Conservation (phyloP, 164 flowering plant genomes). For the Amborella trichopoda region DNA sequence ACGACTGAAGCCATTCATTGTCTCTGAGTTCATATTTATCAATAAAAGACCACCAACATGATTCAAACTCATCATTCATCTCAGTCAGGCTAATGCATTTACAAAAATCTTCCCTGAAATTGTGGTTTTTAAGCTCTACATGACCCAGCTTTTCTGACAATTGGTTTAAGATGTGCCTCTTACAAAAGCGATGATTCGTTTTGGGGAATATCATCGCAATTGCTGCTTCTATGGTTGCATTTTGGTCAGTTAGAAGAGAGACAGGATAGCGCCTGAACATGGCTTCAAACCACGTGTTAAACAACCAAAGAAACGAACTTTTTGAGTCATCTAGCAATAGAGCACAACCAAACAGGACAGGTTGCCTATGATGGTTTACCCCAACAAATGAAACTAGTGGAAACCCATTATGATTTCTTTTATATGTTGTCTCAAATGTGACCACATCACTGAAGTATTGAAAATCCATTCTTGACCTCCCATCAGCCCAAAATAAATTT, state of each 20-base stretch:
- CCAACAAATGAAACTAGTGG: background rate
- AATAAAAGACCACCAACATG: constrained; percentile 4
- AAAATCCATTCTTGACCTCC: background rate
- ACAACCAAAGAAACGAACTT: background rate
- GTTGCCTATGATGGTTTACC: constrained; percentile 1
- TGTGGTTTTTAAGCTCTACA: background rate
- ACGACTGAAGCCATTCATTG: constrained; percentile 1
- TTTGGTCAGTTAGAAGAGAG: background rate
- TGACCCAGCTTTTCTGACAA: background rate
- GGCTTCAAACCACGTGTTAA: constrained; percentile 2
- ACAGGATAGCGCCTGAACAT: constrained; percentile 1
- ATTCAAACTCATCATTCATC: background rate
- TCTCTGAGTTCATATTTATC: constrained; percentile 3
- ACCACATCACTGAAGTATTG: constrained; percentile 2
- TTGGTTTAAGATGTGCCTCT: background rate
- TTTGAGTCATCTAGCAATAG: background rate
- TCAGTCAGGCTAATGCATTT: constrained; percentile 1
- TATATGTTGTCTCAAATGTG: background rate
- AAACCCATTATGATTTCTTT: background rate
- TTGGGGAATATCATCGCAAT: background rate
- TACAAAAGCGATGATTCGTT: constrained; percentile 2
- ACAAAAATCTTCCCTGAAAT: constrained; percentile 5
- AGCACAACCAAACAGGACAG: constrained; percentile 2
- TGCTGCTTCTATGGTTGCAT: background rate
- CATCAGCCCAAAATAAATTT: constrained; percentile 3